phyloP scores from a whole-genome alignment of 257 asterid species.

The Salvia hispanica region DNA sequence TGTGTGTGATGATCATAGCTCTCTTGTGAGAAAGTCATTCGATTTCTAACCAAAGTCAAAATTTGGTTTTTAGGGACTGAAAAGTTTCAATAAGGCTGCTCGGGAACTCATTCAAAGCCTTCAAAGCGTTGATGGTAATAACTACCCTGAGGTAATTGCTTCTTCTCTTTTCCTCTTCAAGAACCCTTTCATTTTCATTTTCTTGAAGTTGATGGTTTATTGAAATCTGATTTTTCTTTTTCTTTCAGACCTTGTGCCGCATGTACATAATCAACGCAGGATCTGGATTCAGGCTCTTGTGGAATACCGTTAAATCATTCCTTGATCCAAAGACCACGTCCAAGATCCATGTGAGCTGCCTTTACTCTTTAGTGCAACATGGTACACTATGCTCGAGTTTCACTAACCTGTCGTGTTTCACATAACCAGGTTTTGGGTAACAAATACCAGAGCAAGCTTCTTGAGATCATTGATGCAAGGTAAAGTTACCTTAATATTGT shows the following conservation, averaged over 20 bases:
- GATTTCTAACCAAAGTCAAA: not conserved
- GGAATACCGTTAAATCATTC: constrained; percentile 95
- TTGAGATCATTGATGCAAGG: constrained; percentile 92
- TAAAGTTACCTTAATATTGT: constrained; percentile 23
- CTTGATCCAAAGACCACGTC: constrained; percentile 97
- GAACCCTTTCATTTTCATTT: no score
- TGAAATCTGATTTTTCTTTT: not conserved
- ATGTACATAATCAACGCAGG: constrained; percentile 99
- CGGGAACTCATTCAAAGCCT: constrained; percentile 89
- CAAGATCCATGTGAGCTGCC: constrained; percentile 77
- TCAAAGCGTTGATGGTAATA: constrained; percentile 89
- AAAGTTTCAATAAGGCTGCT: constrained; percentile 84
- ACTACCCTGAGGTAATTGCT: constrained; percentile 80
- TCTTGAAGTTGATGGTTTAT: not conserved
- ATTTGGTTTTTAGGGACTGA: constrained; percentile 68
- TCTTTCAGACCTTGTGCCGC: constrained; percentile 76
- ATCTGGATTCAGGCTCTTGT: constrained; percentile 92
- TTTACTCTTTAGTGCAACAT: not conserved
- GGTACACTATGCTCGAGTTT: constrained; percentile 11
- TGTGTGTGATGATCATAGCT: not conserved
- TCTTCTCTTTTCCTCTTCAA: not conserved
- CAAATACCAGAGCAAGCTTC: constrained; percentile 92
- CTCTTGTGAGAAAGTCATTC: not conserved
- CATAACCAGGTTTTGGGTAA: constrained; percentile 75
- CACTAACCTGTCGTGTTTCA: not conserved